A percentile compares a stretch with the other conserved stretches of the same genome.
Conservation (phyloP, 495 filamentous ascomycete genomes). For the Bombardia bombarda region DNA sequence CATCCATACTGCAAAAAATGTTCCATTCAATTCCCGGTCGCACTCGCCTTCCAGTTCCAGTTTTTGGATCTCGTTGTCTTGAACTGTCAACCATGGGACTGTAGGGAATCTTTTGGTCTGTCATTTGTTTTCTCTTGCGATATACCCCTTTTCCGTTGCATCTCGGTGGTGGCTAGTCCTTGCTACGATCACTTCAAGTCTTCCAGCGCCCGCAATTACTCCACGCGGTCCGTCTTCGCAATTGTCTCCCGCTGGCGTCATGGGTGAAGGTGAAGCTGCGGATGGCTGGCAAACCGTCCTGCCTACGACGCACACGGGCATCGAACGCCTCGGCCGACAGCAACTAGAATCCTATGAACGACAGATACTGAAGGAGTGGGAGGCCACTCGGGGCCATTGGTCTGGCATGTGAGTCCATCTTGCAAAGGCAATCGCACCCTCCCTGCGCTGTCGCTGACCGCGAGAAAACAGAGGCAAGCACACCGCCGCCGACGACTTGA, state of each 20-base stretch:
- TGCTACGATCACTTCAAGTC: no score
- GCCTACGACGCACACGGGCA: constrained; percentile 20
- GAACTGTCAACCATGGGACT: no score
- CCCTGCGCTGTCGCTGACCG: constrained; percentile 3
- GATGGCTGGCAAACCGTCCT: constrained; percentile 26
- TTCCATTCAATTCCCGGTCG: no score
- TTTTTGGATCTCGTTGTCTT: no score
- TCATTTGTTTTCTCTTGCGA: no score
- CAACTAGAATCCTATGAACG: constrained; percentile 23
- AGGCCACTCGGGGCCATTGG: constrained; percentile 20
- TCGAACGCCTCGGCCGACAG: constrained; percentile 16
- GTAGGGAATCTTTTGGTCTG: no score
- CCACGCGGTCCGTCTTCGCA: not conserved
- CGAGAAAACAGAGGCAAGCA: constrained; percentile 21
- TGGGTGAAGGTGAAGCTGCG: constrained; percentile 21
- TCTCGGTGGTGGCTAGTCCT: no score
- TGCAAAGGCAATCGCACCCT: not conserved
- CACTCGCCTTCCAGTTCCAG: no score
- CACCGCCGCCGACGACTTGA: constrained; percentile 17
- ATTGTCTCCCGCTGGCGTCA: constrained; percentile 8
- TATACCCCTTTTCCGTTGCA: no score
- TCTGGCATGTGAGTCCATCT: constrained; percentile 24
- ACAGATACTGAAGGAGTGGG: constrained; percentile 26
- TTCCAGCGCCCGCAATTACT: no score
- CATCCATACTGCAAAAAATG: no score